Evolutionary conservation across 1,284 basidiomycete genomes (phyloP).

Genomic region (Pseudozyma sp.): DNA sequence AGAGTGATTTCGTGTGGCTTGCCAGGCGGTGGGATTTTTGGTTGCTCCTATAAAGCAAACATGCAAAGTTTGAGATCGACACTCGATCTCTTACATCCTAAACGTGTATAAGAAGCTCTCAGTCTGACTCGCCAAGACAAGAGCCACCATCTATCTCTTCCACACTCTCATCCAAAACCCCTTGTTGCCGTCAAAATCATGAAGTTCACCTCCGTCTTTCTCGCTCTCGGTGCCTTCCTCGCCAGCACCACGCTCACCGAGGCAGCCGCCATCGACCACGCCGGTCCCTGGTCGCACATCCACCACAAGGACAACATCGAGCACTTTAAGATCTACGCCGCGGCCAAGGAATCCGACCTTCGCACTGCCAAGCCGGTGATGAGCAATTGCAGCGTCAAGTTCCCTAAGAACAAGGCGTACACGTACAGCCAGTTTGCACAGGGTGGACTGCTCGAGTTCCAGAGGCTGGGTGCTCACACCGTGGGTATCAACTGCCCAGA

Average conservation of each 20-base stretch:
- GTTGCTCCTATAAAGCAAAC: no score
- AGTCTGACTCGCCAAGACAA: not conserved
- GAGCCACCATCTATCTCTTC: not conserved
- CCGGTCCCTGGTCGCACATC: slow-evolving; percentile 16
- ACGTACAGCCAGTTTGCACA: not conserved
- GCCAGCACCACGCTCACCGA: slow-evolving; percentile 10
- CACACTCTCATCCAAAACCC: no score
- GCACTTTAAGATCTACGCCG: slow-evolving; percentile 13
- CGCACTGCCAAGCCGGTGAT: slow-evolving; percentile 7
- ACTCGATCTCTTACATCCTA: no score
- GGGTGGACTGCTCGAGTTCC: slow-evolving; percentile 9
- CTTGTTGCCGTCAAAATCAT: not conserved
- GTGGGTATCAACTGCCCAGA: slow-evolving; percentile 29
- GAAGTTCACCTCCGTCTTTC: slow-evolving; percentile 18
- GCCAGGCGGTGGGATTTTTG: no score
- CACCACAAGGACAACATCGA: slow-evolving; percentile 13
- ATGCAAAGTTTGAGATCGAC: no score
- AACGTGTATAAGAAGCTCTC: not conserved
- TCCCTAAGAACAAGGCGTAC: not conserved
- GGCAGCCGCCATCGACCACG: slow-evolving; percentile 4
- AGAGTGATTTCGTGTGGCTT: no score
- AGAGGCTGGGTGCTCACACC: slow-evolving; percentile 8
- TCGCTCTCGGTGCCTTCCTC: slow-evolving; percentile 10
- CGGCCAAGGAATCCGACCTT: slow-evolving; percentile 7
- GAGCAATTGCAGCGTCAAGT: slow-evolving; percentile 5